Base-by-base conservation (phyloP, 352 stramenopile species). In the Phytophthora melonis region DNA sequence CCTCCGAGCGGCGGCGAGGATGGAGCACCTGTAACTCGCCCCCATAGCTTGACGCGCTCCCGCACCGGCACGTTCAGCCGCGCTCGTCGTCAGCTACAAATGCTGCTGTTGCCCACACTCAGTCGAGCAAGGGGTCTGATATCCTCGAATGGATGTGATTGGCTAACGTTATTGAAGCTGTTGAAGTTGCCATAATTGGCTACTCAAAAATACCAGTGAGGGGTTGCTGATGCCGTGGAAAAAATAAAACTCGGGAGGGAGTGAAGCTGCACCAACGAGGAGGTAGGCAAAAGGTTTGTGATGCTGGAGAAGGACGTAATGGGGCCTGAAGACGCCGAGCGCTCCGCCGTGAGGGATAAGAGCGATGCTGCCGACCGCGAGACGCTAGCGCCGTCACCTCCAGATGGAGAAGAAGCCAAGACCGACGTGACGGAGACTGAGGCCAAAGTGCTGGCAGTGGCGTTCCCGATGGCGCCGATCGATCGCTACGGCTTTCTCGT, bases 401-500 rank as follows among this genome's bases (percentile, higher is more conserved):
- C 36, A 14, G 27, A 68, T 9, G 39, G 65, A 32, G 50, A 54
- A 16, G 23, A 72, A 45, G 41, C 43, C n/a, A 71, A 81, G 52
- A 66, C 65, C 30, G 71, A 78, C 18, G 27, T 32, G 27, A 32
- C 1, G 34, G 45, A 80, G 14, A 23, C 49, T 53, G 50, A 81
- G 5, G 14, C 58, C 16, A 66, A 74, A n/a, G 21, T 52, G 1
- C 21, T 68, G 30, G 60, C 50, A 1, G 50, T 77, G 25, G 59
- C 68, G 27, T 93, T 92, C 57, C 84, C 83, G 3, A 81, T 79
- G 55, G 74, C 83, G 5, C 67, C 83, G 6, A 83, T 91, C 57
- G 87, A 93, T 62, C 84, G 87, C 67, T 93, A 93, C 53, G 87
- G 87, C 23, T 93, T 93, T 53, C 80, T 93, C 23, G 72, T 91